Percentiles rank a stretch among this genome's conserved stretches.
These are phyloP conservation scores for Solanum chacoense DNA, from an alignment of 305 asterid genomes.

Conservation along the genomic window DNA sequence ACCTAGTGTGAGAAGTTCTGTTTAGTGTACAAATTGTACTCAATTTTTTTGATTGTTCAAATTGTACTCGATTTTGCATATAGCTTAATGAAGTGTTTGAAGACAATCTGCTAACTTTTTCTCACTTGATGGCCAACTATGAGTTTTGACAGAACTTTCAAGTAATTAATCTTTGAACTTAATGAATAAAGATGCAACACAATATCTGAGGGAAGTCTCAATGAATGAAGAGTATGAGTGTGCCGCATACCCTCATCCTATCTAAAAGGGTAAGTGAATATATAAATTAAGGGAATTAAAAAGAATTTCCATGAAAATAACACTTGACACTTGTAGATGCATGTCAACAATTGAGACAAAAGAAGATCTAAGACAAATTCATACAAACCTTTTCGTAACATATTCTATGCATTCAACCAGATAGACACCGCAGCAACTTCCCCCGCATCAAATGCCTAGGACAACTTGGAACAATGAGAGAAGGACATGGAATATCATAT, in stretches of 20 bases:
- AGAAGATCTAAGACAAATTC: not conserved
- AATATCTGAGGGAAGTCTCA: not conserved
- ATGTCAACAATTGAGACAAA: not conserved
- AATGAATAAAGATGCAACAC: not conserved
- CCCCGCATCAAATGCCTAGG: not conserved
- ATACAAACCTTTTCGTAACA: not conserved
- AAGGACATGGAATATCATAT: not conserved
- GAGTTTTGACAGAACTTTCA: not conserved
- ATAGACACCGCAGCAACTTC: not conserved
- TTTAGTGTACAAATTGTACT: slow-evolving; percentile 7
- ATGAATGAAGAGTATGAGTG: not conserved
- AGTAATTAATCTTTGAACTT: not conserved
- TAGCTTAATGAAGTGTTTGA: not conserved
- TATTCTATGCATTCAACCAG: not conserved
- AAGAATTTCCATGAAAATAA: not conserved
- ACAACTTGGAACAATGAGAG: not conserved
- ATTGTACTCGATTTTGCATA: slow-evolving; percentile 7
- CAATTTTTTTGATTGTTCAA: not conserved
- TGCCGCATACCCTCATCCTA: not conserved
- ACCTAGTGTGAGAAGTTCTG: slow-evolving; percentile 3
- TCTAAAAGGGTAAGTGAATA: not conserved
- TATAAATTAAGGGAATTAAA: not conserved
- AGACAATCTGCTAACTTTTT: not conserved
- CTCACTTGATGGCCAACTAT: not conserved
- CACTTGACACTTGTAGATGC: not conserved